A percentile compares a stretch with the other conserved stretches of the same genome.
These are phyloP conservation scores for Gossypium rotundifolium DNA, from an alignment of 345 rosid genomes.

Conservation along the genomic window DNA sequence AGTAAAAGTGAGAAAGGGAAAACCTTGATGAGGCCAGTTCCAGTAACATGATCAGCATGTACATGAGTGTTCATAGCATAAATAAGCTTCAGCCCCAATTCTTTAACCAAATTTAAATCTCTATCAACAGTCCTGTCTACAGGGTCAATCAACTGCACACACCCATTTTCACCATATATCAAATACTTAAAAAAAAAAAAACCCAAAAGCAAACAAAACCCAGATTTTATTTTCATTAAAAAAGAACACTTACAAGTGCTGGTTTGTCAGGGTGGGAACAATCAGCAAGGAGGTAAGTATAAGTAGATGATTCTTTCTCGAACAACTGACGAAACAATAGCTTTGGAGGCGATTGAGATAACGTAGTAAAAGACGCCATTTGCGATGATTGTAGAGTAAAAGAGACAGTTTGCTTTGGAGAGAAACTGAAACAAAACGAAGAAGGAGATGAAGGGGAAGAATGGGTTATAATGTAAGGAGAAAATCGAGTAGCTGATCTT, in stretches of 20 bases:
- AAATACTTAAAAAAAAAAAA: neutral
- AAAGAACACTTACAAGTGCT: constrained; percentile 48
- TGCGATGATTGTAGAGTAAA: constrained; percentile 18
- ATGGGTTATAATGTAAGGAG: neutral
- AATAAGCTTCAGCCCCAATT: constrained; percentile 65
- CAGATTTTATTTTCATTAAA: neutral
- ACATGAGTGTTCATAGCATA: constrained; percentile 94
- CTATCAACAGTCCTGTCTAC: constrained; percentile 88
- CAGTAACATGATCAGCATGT: constrained; percentile 97
- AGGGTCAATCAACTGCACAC: constrained; percentile 81
- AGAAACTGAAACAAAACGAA: neutral
- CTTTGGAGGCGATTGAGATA: constrained; percentile 30
- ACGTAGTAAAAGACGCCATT: constrained; percentile 24
- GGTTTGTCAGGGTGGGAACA: constrained; percentile 74
- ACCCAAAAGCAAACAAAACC: neutral
- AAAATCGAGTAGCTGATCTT: constrained; percentile 1
- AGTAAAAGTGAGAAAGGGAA: neutral
- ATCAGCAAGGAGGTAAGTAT: constrained; percentile 89
- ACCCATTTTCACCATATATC: neutral
- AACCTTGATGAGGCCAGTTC: constrained; percentile 87
- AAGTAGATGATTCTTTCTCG: constrained; percentile 88
- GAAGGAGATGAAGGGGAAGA: neutral
- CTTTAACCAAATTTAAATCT: constrained; percentile 60
- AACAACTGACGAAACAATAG: constrained; percentile 85
- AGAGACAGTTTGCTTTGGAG: constrained; percentile 12